Evolutionary conservation across 1,284 basidiomycete species (phyloP).

Genomic region (Xanthoconium separans): DNA sequence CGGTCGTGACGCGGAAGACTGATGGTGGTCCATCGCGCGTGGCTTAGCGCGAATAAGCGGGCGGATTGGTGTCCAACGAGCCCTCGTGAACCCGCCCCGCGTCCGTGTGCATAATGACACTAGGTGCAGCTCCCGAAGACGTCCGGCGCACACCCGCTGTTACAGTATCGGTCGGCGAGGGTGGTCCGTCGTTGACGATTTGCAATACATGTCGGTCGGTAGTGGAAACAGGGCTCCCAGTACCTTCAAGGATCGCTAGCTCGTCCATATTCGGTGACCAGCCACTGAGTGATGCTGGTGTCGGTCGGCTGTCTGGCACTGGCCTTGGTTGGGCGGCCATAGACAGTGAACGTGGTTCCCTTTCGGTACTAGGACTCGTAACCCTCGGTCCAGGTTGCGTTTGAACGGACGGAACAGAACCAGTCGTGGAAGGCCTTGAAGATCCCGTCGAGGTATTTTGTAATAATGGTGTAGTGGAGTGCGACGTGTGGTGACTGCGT

Average conservation of each 20-base stretch:
- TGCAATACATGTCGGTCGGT: conserved; percentile 28
- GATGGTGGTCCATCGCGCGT: neutral
- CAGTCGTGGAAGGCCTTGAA: conserved; percentile 44
- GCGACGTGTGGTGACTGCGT: conserved; percentile 33
- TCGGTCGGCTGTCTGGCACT: conserved; percentile 2
- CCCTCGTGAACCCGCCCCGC: conserved; percentile 17
- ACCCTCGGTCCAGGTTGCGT: conserved; percentile 10
- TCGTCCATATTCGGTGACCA: conserved; percentile 26
- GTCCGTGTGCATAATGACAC: conserved; percentile 30
- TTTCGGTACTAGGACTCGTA: conserved; percentile 3
- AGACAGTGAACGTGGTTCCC: conserved; percentile 22
- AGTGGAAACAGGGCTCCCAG: conserved; percentile 22
- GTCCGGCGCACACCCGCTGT: neutral
- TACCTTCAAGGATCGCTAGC: conserved; percentile 17
- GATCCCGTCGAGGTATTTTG: conserved; percentile 23
- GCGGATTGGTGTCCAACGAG: conserved; percentile 13
- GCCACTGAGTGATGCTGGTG: conserved; percentile 4
- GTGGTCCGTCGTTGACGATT: conserved; percentile 27
- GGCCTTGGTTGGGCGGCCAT: conserved; percentile 20
- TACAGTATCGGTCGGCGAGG: conserved; percentile 20
- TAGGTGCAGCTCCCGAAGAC: conserved; percentile 1
- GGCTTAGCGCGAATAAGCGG: conserved; percentile 25
- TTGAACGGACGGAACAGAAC: conserved; percentile 33
- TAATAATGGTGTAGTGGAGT: conserved; percentile 26
- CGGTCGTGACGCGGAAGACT: conserved; percentile 12